Conservation (phyloP, 2,329 filamentous ascomycete genomes). For the Herpotrichia juniperi region DNA sequence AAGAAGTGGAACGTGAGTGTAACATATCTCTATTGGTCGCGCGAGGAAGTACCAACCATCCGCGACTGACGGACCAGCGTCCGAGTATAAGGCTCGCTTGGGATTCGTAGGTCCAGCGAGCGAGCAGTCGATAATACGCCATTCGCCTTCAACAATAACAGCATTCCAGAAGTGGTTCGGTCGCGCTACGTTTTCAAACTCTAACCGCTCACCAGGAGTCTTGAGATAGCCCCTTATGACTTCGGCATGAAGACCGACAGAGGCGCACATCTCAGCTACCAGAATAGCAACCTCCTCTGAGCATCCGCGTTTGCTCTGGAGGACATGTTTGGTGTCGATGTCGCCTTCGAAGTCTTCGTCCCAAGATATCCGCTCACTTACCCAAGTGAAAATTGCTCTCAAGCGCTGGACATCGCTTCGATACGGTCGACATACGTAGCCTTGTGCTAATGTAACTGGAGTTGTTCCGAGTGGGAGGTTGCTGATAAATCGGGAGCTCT, state of each 20-base stretch:
- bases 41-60: slow-evolving; percentile 96
- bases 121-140: slow-evolving; percentile 95
- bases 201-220: slow-evolving; percentile 75
- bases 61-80: slow-evolving; percentile 69
- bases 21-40: slow-evolving; percentile 87
- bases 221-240: slow-evolving; percentile 91
- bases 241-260: slow-evolving; percentile 87
- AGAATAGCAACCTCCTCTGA: slow-evolving; percentile 88
- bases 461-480: slow-evolving; percentile 83
- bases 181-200: slow-evolving; percentile 80
- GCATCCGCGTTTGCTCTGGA: slow-evolving; percentile 82
- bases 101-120: slow-evolving; percentile 91
- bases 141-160: slow-evolving; percentile 89
- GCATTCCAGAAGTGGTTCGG: slow-evolving; percentile 99
- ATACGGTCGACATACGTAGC: slow-evolving; percentile 92
- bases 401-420: slow-evolving; percentile 91
- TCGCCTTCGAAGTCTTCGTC: slow-evolving; percentile 92
- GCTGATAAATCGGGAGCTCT: slow-evolving; percentile 89
- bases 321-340: slow-evolving; percentile 80
- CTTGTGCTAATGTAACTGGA: slow-evolving; percentile 81
- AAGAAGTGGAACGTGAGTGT: slow-evolving; percentile 90
- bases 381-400: slow-evolving; percentile 96
- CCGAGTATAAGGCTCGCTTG: slow-evolving; percentile 77
- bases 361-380: slow-evolving; percentile 92
- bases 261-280: slow-evolving; percentile 90